Base-by-base conservation (phyloP, 495 filamentous ascomycete genomes). In the Neurospora sp. region DNA sequence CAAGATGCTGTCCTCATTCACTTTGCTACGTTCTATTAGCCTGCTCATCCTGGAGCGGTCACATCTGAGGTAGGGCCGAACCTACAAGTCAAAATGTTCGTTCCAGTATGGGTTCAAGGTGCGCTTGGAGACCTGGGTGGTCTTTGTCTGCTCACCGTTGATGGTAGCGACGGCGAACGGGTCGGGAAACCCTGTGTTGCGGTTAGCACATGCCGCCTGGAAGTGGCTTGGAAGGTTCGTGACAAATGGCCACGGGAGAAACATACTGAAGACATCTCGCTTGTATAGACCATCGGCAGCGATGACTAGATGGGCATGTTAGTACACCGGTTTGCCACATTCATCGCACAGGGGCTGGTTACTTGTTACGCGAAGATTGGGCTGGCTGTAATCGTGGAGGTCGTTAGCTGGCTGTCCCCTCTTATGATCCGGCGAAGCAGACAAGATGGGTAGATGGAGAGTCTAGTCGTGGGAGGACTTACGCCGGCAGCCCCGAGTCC, bases 101-200 rank as follows among this genome's bases (percentile, higher is more conserved):
- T 99, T 99, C 96, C 96, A 99, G 79, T 99, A 99, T 31, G 96
- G 96, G 80, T 97, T 98, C 83, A 99, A 83, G 3, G 96, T 98
- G 83, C 95, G 92, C 84, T 97, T 97, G 81, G 97, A 96, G 65
- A 98, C 96, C 18, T 90, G 90, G 7, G 96, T 98, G 31, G 96
- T 98, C 78, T 92, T 92, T 69, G 96, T 99, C 82, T 99, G 96
- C 82, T 99, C 96, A 74, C 96, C 96, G 79, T 92, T 92, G 76
- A 98, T 90, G 39, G 96, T 99, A 74, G 95, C 95, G 72, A 99
- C 96, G 18, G 96, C 95, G 81, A 99, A 99, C 37, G 96, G 96
- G 82, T 99, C 96, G 68, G 96, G 96, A 74, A 98, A 96, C 77
- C 94, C 96, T 99, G 79, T 18, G 16, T 37, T 70, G 22, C 53